Evolutionary conservation across 2,329 filamentous ascomycete genomes (phyloP), one percentile per base, ranked within the genome.

Genomic region (Penicillium sp.): DNA sequence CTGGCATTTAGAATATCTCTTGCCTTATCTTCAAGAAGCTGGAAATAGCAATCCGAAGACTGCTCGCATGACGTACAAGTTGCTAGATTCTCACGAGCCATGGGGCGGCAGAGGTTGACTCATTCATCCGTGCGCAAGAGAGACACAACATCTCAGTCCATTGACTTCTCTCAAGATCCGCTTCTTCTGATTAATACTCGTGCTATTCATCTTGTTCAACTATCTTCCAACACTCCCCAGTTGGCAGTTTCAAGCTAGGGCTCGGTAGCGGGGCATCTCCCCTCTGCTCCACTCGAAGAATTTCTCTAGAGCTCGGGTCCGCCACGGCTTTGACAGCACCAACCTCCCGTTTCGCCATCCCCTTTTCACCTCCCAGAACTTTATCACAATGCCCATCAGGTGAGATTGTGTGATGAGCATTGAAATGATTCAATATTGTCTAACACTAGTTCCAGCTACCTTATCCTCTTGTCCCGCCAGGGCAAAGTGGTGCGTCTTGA

Each of bases 381-480:
- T 59, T 61, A 62, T 54, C 67, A 70, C 59, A 54, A 77, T 77
- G 75, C 74, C 75, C 60, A 72, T 77, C 60, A 70, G 73, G 75
- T 77, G 64, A 75, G 74, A 61, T 37, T 22, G 26, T 13, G 22
- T 19, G 30, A 38, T 26, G n/a, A 33, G n/a, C 12, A 6, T 37
- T 17, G 30, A 10, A 24, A 17, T 5, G 44, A 51, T 2, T 19
- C 12, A 6, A 9, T 8, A n/a, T 15, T 56, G 28, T 67, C 70
- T 73, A 59, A 74, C 64, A 26, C 17, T 26, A 17, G 56, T n/a
- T 57, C 50, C 63, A 98, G 95, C 84, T 99, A 99, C 79, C 85
- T 99, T 72, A 98, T 99, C 79, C 88, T 99, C 79, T 89, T 99
- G 71, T 98, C 94, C 68, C 89, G 95, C 75, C 95, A 99, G 85